These are phyloP conservation scores for Malus sylvestris DNA, from an alignment of 306 rosid genomes.

Conservation along the genomic window DNA sequence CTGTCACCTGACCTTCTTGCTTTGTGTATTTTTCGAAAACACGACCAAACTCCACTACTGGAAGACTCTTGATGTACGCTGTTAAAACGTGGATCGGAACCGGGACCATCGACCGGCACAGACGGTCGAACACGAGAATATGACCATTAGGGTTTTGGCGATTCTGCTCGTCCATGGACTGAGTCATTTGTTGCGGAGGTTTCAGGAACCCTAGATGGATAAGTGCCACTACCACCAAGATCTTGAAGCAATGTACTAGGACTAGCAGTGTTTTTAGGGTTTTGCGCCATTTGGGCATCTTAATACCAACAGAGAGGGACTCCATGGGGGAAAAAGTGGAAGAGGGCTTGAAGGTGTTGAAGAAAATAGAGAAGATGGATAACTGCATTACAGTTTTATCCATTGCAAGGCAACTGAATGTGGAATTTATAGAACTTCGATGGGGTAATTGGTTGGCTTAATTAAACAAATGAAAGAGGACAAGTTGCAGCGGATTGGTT, in stretches of 20 bases:
- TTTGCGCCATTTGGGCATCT: neutral
- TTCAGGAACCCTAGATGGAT: constrained; percentile 7
- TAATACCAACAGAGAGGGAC: neutral
- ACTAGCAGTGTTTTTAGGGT: neutral
- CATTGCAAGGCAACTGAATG: too few species aligned
- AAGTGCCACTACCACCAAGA: neutral
- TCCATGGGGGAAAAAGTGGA: constrained; percentile 1
- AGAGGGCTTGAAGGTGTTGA: neutral
- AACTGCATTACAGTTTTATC: too few species aligned
- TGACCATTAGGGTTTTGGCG: neutral
- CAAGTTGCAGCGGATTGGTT: too few species aligned
- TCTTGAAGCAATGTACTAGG: neutral
- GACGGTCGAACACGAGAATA: constrained; percentile 13
- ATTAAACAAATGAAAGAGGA: too few species aligned
- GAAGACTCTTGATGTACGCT: constrained; percentile 20
- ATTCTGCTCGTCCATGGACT: neutral
- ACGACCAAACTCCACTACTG: neutral
- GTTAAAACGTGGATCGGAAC: constrained; percentile 14
- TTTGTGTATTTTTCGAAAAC: neutral
- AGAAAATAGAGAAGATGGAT: neutral
- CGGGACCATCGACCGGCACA: constrained; percentile 4
- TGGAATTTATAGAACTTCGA: too few species aligned
- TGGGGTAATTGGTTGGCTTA: too few species aligned
- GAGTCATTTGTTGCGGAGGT: neutral
- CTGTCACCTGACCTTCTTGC: neutral